These are phyloP conservation scores for Penicillium sp. DNA, from an alignment of 2,329 filamentous ascomycete genomes.

Conservation along the genomic window DNA sequence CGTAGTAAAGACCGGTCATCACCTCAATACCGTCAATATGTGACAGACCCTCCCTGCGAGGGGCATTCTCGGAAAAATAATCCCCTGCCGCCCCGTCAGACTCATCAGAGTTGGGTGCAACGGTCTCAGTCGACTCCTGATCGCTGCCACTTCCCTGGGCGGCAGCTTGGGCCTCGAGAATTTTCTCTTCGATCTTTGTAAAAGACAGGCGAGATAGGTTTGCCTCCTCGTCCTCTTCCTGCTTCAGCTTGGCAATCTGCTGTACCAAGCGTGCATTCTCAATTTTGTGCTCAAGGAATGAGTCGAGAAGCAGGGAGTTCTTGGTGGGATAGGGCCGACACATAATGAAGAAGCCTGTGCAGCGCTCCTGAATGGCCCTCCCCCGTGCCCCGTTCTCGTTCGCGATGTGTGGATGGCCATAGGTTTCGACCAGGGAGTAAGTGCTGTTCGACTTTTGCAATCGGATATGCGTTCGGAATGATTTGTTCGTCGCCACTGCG, in stretches of 20 bases:
- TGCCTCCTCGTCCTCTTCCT: conserved; percentile 80
- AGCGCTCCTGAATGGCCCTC: conserved; percentile 67
- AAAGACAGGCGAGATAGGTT: conserved; percentile 66
- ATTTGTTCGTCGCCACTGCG: conserved; percentile 78
- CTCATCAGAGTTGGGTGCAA: conserved; percentile 38
- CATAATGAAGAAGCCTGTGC: conserved; percentile 92
- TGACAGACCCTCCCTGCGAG: conserved; percentile 73
- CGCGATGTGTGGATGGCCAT: conserved; percentile 87
- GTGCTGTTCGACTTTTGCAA: conserved; percentile 73
- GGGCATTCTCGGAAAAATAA: conserved; percentile 83
- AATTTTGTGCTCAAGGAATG: conserved; percentile 94
- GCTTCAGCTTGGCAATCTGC: conserved; percentile 80
- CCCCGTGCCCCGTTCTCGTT: conserved; percentile 65
- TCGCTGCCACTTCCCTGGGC: conserved; percentile 21
- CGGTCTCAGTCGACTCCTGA: conserved; percentile 41
- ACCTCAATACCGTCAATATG: conserved; percentile 91
- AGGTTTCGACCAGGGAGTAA: conserved; percentile 84
- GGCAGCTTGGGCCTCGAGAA: conserved; percentile 33
- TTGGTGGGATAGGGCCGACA: conserved; percentile 86
- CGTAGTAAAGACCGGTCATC: conserved; percentile 84
- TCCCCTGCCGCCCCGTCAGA: conserved; percentile 62
- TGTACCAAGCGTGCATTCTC: conserved; percentile 87
- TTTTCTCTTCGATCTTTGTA: conserved; percentile 34
- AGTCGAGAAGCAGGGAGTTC: conserved; percentile 82
- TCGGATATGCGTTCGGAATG: conserved; percentile 83